Conservation (phyloP, 352 stramenopile species). For the Phytopythium delawarense region DNA sequence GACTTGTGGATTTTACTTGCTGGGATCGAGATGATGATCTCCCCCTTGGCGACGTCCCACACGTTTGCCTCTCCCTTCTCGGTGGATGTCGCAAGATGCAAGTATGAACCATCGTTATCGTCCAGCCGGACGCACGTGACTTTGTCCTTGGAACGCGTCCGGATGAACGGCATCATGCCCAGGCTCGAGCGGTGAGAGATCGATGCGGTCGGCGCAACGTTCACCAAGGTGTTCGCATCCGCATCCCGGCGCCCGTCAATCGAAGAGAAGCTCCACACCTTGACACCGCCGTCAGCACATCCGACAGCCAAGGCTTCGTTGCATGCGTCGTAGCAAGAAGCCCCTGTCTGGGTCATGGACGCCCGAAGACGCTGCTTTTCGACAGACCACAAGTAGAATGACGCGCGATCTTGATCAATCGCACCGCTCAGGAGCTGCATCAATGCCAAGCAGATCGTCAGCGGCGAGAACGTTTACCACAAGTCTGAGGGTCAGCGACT, state of each 20-base stretch:
- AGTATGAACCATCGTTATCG: constrained; percentile 72
- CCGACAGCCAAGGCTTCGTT: constrained; percentile 78
- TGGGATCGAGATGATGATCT: constrained; percentile 76
- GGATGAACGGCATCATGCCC: constrained; percentile 83
- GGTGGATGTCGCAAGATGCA: constrained; percentile 79
- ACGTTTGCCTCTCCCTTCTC: constrained; percentile 86
- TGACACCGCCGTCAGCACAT: constrained; percentile 69
- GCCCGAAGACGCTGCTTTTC: constrained; percentile 57
- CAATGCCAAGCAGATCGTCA: constrained; percentile 8
- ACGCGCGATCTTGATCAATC: constrained; percentile 66
- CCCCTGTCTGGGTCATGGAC: constrained; percentile 64
- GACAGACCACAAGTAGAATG: constrained; percentile 85
- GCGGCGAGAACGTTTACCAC: neutral
- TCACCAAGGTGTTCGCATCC: constrained; percentile 44
- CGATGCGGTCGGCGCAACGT: constrained; percentile 51
- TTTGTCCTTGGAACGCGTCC: constrained; percentile 72
- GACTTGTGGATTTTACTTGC: constrained; percentile 83
- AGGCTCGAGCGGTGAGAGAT: constrained; percentile 77
- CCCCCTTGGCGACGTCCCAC: constrained; percentile 84
- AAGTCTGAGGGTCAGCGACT: constrained; percentile 5
- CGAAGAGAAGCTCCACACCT: constrained; percentile 77
- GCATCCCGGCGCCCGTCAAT: constrained; percentile 44
- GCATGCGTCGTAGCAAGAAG: constrained; percentile 75
- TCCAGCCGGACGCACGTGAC: constrained; percentile 78
- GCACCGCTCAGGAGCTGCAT: constrained; percentile 66